phyloP scores from a whole-genome alignment of 345 rosid genomes.

The Lepidium aucheri region DNA sequence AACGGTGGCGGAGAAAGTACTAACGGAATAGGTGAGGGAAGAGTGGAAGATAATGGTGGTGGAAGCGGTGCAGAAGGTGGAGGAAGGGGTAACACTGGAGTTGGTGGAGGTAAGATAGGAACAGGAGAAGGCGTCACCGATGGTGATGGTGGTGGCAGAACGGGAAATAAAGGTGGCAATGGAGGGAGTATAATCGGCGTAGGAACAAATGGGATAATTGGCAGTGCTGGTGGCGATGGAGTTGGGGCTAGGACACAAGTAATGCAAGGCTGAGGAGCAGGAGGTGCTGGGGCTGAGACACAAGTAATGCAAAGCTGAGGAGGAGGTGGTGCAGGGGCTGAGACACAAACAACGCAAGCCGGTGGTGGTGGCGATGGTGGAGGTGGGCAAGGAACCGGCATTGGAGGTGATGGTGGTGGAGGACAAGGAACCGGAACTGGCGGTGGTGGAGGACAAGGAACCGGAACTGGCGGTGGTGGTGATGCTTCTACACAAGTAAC shows the following conservation, averaged over 20 bases:
- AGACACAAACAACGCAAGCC: not conserved
- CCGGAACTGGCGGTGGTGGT: not conserved
- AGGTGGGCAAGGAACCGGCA: constrained; percentile 3
- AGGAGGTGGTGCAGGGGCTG: not conserved
- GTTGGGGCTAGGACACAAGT: not conserved
- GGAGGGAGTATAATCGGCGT: constrained; percentile 13
- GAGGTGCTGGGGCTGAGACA: not conserved
- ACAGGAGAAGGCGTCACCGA: not conserved
- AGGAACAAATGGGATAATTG: not conserved
- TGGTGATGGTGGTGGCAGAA: constrained; percentile 18
- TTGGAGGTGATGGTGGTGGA: constrained; percentile 1
- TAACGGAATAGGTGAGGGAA: constrained; percentile 17
- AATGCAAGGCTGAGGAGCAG: constrained; percentile 11
- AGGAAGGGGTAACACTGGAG: constrained; percentile 15
- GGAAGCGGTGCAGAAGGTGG: constrained; percentile 21
- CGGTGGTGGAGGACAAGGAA: constrained; percentile 11
- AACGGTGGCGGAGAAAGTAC: constrained; percentile 23
- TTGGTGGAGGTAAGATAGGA: constrained; percentile 12
- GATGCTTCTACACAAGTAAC: constrained; percentile 8
- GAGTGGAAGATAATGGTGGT: constrained; percentile 18
- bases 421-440: not conserved
- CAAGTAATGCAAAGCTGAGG: constrained; percentile 11
- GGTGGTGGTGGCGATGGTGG: constrained; percentile 10
- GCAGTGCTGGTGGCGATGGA: constrained; percentile 11
- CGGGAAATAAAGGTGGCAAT: not conserved